These are phyloP conservation scores for Colletotrichum chlorophyti DNA, from an alignment of 2,329 filamentous ascomycete genomes.

Conservation along the genomic window DNA sequence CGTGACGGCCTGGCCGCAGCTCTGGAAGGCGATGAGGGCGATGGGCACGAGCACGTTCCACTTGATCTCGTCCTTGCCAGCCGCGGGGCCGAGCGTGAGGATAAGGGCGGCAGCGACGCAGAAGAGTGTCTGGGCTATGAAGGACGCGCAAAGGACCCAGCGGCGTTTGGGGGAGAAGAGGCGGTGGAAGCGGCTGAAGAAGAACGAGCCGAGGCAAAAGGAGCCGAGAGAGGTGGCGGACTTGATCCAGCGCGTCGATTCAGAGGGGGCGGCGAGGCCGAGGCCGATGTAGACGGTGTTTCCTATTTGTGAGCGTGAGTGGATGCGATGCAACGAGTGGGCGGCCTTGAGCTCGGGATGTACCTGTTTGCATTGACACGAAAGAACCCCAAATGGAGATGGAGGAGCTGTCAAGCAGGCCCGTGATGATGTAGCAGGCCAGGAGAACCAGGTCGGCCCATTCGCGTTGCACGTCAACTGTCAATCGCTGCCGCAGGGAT, in stretches of 20 bases:
- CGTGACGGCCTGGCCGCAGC: constrained; percentile 78
- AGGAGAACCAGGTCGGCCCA: constrained; percentile 74
- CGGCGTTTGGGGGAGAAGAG: constrained; percentile 65
- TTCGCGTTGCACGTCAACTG: constrained; percentile 60
- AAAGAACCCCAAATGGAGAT: constrained; percentile 82
- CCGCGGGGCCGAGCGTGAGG: constrained; percentile 46
- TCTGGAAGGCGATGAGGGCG: constrained; percentile 76
- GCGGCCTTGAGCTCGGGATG: constrained; percentile 31
- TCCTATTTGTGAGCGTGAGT: constrained; percentile 44
- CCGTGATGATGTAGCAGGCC: constrained; percentile 78
- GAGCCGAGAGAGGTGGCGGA: constrained; percentile 72
- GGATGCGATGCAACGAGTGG: neutral
- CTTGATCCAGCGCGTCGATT: constrained; percentile 71
- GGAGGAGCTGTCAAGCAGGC: constrained; percentile 77
- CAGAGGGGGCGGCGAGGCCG: constrained; percentile 66
- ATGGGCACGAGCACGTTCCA: constrained; percentile 73
- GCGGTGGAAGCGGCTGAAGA: constrained; percentile 74
- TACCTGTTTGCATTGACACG: constrained; percentile 83
- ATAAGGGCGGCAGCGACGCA: constrained; percentile 55
- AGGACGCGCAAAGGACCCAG: constrained; percentile 70
- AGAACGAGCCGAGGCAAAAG: constrained; percentile 76
- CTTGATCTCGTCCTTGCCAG: constrained; percentile 49
- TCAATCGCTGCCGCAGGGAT: constrained; percentile 41
- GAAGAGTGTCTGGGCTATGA: constrained; percentile 57
- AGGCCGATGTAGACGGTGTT: constrained; percentile 84